Conservation (phyloP, 129 eudicot species). For the Ambrosia artemisiifolia region DNA sequence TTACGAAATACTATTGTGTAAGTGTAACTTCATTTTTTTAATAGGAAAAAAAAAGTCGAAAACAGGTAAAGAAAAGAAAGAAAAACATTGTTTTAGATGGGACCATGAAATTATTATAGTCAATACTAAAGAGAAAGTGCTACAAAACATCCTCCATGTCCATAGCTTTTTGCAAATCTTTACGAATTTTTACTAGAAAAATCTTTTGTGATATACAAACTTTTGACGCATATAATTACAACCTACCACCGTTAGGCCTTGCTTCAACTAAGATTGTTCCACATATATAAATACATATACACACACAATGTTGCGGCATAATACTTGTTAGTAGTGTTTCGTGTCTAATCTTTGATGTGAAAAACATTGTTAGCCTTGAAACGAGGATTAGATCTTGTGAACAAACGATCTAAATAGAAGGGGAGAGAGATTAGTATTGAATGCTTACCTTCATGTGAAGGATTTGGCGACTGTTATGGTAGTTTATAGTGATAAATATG, state of each 20-base stretch:
- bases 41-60: background rate
- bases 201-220: background rate
- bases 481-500: no score
- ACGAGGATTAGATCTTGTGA: no score
- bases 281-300: no score
- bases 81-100: background rate
- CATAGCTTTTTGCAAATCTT: background rate
- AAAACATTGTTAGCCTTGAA: no score
- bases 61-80: background rate
- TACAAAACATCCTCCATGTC: constrained; percentile 8
- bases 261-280: no score
- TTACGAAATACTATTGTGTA: background rate
- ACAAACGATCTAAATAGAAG: no score
- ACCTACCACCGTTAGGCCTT: background rate
- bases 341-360: no score
- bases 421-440: no score
- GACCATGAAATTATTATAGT: background rate
- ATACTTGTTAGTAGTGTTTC: no score
- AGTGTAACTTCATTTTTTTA: background rate
- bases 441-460: no score
- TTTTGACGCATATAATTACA: background rate
- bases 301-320: no score
- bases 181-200: background rate
- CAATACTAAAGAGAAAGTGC: background rate
- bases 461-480: no score